Evolutionary conservation across 352 stramenopile species (phyloP).

Genomic region (Pythium chondricola): DNA sequence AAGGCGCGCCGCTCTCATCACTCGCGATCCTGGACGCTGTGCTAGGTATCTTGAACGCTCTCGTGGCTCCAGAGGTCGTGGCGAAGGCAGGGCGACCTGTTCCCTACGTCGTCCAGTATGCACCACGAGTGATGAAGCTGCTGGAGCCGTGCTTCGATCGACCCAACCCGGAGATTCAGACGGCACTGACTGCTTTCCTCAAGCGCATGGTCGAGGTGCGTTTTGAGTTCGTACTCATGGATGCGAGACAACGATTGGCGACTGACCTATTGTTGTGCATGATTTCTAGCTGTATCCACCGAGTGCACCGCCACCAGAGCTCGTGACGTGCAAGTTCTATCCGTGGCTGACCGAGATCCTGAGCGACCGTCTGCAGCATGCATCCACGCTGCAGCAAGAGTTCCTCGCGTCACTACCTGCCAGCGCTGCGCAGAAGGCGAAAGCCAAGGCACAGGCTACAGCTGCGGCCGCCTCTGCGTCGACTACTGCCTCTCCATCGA

Average conservation of each 20-base stretch:
- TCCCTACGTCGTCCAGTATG: constrained; percentile 85
- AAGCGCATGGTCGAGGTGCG: constrained; percentile 65
- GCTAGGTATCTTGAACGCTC: constrained; percentile 82
- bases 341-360: constrained; percentile 84
- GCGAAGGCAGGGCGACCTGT: constrained; percentile 60
- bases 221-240: background rate
- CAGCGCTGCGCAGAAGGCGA: constrained; percentile 24
- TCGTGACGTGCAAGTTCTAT: constrained; percentile 85
- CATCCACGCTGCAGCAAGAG: constrained; percentile 57
- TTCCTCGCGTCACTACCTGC: constrained; percentile 19
- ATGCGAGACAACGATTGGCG: too few relatives aligned
- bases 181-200: constrained; percentile 61
- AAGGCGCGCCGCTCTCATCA: constrained; percentile 76
- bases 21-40: constrained; percentile 84
- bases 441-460: constrained; percentile 23
- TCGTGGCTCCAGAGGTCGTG: constrained; percentile 73
- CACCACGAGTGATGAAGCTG: constrained; percentile 85
- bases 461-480: background rate
- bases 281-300: constrained; percentile 69
- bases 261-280: constrained; percentile 2
- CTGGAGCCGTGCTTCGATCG: constrained; percentile 86
- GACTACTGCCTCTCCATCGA: too few relatives aligned
- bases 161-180: constrained; percentile 74
- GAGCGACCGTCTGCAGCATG: constrained; percentile 70
- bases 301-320: constrained; percentile 49